These are phyloP conservation scores for Eimeria necatrix DNA, from an alignment of 169 alveolate species.

Conservation along the genomic window DNA sequence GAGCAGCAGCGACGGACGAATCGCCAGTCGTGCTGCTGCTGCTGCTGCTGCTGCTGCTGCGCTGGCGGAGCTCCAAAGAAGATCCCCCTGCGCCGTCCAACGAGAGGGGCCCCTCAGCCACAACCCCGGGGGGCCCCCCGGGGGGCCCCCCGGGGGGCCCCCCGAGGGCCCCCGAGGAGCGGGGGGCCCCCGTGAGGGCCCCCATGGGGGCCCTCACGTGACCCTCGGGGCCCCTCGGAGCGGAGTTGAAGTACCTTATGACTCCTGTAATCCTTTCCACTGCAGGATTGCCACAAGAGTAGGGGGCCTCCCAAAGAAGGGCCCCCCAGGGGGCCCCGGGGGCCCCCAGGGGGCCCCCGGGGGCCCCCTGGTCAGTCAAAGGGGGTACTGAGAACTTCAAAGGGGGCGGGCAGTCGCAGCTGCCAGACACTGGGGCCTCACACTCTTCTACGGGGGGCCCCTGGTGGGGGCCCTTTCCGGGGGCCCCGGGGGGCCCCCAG, in stretches of 20 bases:
- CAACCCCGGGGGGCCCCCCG: too few species aligned
- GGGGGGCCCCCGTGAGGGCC: not conserved
- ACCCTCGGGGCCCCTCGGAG: conserved; percentile 10
- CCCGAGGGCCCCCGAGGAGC: not conserved
- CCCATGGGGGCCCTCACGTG: not conserved
- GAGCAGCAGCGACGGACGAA: too few species aligned
- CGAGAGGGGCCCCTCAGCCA: too few species aligned
- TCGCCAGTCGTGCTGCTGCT: too few species aligned
- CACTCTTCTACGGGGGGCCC: not conserved
- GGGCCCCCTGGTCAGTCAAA: not conserved
- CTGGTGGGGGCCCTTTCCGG: too few species aligned
- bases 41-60: too few species aligned
- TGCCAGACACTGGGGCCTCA: not conserved
- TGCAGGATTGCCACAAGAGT: conserved; percentile 37
- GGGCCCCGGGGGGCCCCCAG: not conserved
- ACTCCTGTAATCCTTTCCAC: not conserved
- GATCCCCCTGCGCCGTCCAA: too few species aligned
- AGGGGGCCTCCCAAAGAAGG: conserved; percentile 17
- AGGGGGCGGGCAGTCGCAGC: not conserved
- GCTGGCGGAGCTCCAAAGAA: too few species aligned
- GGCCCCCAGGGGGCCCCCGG: not conserved
- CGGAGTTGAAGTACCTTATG: not conserved
- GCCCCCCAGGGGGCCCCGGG: conserved; percentile 25
- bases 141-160: too few species aligned
- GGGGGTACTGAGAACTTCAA: not conserved